Percentiles rank a stretch among this genome's conserved stretches.
Evolutionary conservation across 2,329 filamentous ascomycete species (phyloP).

Genomic region (Fusarium sacchari): DNA sequence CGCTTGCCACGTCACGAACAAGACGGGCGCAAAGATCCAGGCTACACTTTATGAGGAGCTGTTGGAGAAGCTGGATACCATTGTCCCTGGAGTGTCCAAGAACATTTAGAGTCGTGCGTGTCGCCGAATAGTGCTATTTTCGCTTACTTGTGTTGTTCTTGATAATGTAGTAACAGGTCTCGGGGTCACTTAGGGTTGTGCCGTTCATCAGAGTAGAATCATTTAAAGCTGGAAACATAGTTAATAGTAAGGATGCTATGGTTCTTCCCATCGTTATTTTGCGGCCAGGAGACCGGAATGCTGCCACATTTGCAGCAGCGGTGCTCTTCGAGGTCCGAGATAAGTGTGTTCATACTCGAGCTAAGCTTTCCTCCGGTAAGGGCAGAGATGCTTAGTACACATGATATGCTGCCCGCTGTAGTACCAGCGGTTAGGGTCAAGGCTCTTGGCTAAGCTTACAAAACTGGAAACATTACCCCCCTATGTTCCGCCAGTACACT

Average conservation of each 20-base stretch:
- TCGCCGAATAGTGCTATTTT: accelerated
- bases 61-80: conserved; percentile 45
- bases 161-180: too few relatives aligned
- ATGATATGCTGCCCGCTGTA: not conserved
- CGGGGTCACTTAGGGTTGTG: accelerated
- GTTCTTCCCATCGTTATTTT: not conserved
- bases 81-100: conserved; percentile 19
- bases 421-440: not conserved
- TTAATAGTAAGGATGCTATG: not conserved
- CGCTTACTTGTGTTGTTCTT: accelerated
- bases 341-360: not conserved
- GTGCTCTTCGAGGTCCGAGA: not conserved
- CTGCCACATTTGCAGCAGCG: not conserved
- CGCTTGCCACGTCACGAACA: conserved; percentile 45
- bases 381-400: not conserved
- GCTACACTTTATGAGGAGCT: conserved; percentile 48
- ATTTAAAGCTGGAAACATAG: not conserved
- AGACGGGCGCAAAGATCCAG: conserved; percentile 46
- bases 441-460: accelerated
- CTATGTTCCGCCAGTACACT: not conserved
- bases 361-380: not conserved
- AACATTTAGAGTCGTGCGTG: not conserved
- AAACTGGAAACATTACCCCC: not conserved
- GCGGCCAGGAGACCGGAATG: not conserved
- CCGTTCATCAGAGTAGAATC: too few relatives aligned